phyloP scores from a whole-genome alignment of 2,329 filamentous ascomycete genomes.

The Cordyceps cateniannulata region DNA sequence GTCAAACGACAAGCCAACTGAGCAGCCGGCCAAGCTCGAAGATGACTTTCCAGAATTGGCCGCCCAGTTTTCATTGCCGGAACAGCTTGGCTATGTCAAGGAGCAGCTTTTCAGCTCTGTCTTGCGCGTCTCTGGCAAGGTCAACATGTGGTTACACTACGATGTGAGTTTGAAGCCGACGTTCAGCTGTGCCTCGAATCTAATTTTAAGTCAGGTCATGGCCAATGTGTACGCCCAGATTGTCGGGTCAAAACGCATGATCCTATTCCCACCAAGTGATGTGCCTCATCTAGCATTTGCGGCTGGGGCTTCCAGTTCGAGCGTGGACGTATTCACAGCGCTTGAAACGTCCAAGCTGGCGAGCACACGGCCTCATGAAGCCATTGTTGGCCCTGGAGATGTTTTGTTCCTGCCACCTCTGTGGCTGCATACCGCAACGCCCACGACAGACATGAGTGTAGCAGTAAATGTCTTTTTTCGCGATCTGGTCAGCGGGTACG shows the following conservation, averaged over 20 bases:
- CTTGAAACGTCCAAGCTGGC: slow-evolving; percentile 34
- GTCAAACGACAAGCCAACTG: slow-evolving; percentile 61
- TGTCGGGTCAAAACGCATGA: slow-evolving; percentile 62
- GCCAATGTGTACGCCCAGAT: slow-evolving; percentile 83
- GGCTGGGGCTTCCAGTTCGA: slow-evolving; percentile 74
- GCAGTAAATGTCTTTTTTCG: slow-evolving; percentile 90
- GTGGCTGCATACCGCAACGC: slow-evolving; percentile 73
- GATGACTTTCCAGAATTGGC: slow-evolving; percentile 66
- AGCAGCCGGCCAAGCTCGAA: slow-evolving; percentile 61
- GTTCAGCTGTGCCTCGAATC: not conserved
- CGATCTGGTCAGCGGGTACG: slow-evolving; percentile 60
- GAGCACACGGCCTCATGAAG: slow-evolving; percentile 59
- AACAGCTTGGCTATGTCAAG: slow-evolving; percentile 49
- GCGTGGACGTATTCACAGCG: slow-evolving; percentile 60
- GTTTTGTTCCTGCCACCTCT: slow-evolving; percentile 74
- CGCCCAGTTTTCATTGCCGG: slow-evolving; percentile 63
- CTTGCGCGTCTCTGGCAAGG: slow-evolving; percentile 69
- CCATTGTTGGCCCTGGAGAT: slow-evolving; percentile 62
- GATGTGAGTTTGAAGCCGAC: slow-evolving; percentile 49
- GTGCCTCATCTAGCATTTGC: slow-evolving; percentile 63
- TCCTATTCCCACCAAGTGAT: slow-evolving; percentile 74
- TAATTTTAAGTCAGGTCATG: slow-evolving; percentile 54
- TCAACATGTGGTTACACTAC: slow-evolving; percentile 88
- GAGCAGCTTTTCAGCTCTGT: slow-evolving; percentile 71
- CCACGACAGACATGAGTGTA: slow-evolving; percentile 54